Percentiles rank a stretch among this genome's conserved stretches.
These are phyloP conservation scores for Hemileccinum impolitum DNA, from an alignment of 768 basidiomycete species.

Conservation along the genomic window DNA sequence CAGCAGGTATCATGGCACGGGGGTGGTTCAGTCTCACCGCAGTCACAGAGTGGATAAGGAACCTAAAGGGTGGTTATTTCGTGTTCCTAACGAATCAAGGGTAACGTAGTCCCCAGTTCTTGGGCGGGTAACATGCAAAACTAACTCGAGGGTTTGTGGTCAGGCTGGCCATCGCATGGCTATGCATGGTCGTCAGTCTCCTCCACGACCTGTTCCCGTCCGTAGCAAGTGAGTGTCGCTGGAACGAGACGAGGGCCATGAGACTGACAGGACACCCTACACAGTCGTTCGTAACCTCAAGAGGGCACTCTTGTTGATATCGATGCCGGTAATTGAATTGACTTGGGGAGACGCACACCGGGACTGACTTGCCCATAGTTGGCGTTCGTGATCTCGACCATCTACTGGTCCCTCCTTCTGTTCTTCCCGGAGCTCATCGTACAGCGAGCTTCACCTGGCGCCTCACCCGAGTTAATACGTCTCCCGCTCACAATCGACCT, in stretches of 20 bases:
- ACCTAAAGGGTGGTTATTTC: slow-evolving; percentile 60
- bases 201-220: slow-evolving; percentile 40
- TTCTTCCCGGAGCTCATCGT: slow-evolving; percentile 59
- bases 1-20: slow-evolving; percentile 35
- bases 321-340: slow-evolving; percentile 51
- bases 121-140: neutral
- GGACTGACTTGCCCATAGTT: slow-evolving; percentile 28
- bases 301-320: slow-evolving; percentile 55
- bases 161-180: slow-evolving; percentile 35
- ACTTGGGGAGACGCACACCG: neutral
- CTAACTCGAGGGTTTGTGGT: neutral
- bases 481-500: slow-evolving; percentile 58
- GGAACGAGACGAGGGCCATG: neutral
- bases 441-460: neutral
- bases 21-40: slow-evolving; percentile 27
- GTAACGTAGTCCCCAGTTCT: slow-evolving; percentile 22
- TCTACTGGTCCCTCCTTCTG: slow-evolving; percentile 69
- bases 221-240: slow-evolving; percentile 29
- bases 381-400: slow-evolving; percentile 45
- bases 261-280: neutral
- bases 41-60: slow-evolving; percentile 32
- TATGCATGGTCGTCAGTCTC: slow-evolving; percentile 40
- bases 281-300: slow-evolving; percentile 41
- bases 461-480: slow-evolving; percentile 23
- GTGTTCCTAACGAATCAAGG: slow-evolving; percentile 81